Evolutionary conservation across 2,329 filamentous ascomycete genomes (phyloP).

Genomic region (Diplocarpon mali): DNA sequence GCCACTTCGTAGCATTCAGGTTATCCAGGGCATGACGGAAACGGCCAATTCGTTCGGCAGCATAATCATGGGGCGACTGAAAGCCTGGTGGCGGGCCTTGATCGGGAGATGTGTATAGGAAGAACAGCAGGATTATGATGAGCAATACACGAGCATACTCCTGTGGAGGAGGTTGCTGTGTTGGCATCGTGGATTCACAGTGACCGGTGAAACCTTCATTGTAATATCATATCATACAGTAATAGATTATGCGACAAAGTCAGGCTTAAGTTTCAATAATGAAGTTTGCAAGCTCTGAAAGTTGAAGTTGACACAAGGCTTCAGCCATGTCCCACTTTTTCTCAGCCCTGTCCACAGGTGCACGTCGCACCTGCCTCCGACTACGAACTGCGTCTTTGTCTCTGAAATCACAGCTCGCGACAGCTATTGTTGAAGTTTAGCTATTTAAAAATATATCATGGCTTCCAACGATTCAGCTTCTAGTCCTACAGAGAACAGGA

Average conservation of each 20-base stretch:
- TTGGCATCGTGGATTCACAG: constrained; percentile 17
- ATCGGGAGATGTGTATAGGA: constrained; percentile 23
- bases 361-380: neutral
- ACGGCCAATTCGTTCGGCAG: constrained; percentile 37
- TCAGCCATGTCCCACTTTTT: neutral
- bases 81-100: constrained; percentile 28
- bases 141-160: constrained; percentile 23
- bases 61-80: constrained; percentile 32
- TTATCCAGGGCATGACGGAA: constrained; percentile 41
- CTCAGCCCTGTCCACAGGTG: neutral
- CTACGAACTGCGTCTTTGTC: no score
- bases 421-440: no score
- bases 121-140: constrained; percentile 26
- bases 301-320: neutral
- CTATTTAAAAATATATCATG: constrained; percentile 2
- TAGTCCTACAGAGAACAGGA: constrained; percentile 12
- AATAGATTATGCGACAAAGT: no score
- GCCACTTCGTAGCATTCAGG: constrained; percentile 47
- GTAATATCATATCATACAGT: constrained; percentile 20
- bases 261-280: no score
- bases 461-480: constrained; percentile 9
- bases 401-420: no score
- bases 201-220: constrained; percentile 21
- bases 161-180: constrained; percentile 18
- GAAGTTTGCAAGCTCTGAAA: neutral